These are phyloP conservation scores for Biscogniauxia marginata DNA, from an alignment of 2,329 filamentous ascomycete genomes.

Conservation along the genomic window DNA sequence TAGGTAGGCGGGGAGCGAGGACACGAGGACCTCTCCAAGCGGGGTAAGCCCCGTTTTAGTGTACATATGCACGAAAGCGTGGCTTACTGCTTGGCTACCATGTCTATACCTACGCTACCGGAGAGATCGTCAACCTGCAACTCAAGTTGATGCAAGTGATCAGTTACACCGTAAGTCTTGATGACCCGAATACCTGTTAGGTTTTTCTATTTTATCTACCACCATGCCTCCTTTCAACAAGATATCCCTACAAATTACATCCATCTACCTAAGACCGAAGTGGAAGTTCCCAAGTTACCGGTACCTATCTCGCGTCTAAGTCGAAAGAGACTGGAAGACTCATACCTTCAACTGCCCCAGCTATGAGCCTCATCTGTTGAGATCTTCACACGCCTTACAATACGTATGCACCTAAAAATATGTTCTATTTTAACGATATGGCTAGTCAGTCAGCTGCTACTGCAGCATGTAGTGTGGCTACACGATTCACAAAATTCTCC, in stretches of 20 bases:
- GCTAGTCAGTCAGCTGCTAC: too few relatives aligned
- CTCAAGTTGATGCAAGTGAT: neutral
- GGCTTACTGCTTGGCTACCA: neutral
- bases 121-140: neutral
- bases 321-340: neutral
- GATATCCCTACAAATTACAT: too few relatives aligned
- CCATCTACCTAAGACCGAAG: too few relatives aligned
- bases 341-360: neutral
- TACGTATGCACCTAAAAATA: too few relatives aligned
- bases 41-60: neutral
- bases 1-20: neutral
- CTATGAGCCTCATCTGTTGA: neutral
- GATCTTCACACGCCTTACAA: too few relatives aligned
- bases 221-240: too few relatives aligned
- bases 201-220: too few relatives aligned
- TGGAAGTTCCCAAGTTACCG: too few relatives aligned
- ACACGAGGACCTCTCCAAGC: neutral
- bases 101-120: neutral
- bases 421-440: too few relatives aligned
- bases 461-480: neutral
- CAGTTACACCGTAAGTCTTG: neutral
- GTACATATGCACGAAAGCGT: neutral
- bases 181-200: too few relatives aligned
- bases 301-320: neutral
- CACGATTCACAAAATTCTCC: neutral